Conservation (phyloP, 1,284 basidiomycete genomes). For the Sporisorium reilianum region DNA sequence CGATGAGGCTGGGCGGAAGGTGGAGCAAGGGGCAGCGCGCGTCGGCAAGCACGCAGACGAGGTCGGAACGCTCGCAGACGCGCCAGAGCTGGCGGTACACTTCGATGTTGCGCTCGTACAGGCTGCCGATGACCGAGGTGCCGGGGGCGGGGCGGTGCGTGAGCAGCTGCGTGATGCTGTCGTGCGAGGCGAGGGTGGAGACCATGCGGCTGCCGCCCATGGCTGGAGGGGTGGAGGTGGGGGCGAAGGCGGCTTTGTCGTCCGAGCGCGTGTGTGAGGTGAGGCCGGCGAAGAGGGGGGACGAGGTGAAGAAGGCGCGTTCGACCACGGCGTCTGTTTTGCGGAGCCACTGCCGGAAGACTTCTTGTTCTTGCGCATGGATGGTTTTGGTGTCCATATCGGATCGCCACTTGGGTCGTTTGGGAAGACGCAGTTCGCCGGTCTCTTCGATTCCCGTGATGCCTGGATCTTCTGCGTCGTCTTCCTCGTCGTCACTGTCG, state of each 20-base stretch:
- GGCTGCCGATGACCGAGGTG: constrained; percentile 76
- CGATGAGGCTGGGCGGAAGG: constrained; percentile 73
- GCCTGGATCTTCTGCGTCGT: constrained; percentile 16
- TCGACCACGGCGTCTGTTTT: constrained; percentile 54
- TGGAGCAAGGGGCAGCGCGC: constrained; percentile 81
- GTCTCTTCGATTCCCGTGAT: constrained; percentile 36
- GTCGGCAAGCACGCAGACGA: constrained; percentile 85
- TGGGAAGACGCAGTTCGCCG: constrained; percentile 50
- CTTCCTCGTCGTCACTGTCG: constrained; percentile 6
- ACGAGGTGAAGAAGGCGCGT: constrained; percentile 49
- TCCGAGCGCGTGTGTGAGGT: constrained; percentile 37
- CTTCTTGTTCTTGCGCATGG: constrained; percentile 53
- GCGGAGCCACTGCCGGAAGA: constrained; percentile 55
- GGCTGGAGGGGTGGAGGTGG: not conserved
- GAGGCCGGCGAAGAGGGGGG: constrained; percentile 38
- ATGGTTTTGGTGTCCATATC: constrained; percentile 57
- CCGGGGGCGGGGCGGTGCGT: constrained; percentile 47
- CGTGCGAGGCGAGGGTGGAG: constrained; percentile 29
- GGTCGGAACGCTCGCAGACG: constrained; percentile 75
- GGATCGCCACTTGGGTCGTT: constrained; percentile 52
- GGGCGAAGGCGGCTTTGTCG: constrained; percentile 32
- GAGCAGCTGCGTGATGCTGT: constrained; percentile 31
- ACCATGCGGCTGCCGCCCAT: constrained; percentile 49
- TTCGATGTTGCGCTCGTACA: constrained; percentile 69
- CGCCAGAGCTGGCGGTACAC: constrained; percentile 62